These are phyloP conservation scores for Trichoderma atroviride DNA, from an alignment of 2,329 filamentous ascomycete species.

Conservation along the genomic window DNA sequence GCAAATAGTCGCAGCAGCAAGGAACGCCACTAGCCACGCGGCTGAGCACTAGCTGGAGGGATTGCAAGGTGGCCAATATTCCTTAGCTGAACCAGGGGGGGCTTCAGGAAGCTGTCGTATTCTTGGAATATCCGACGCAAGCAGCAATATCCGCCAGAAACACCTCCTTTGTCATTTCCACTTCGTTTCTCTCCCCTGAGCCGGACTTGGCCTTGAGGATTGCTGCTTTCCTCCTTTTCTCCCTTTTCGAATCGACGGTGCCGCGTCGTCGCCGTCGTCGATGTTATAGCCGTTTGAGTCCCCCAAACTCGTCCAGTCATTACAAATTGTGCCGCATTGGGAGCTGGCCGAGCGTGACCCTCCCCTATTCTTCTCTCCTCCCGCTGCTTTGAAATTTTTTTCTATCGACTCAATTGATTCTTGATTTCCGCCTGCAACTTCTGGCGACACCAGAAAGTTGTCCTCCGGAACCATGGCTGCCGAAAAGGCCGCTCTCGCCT, in stretches of 20 bases:
- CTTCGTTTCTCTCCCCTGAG: constrained; percentile 32
- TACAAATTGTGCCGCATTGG: constrained; percentile 31
- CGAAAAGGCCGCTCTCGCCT: constrained; percentile 58
- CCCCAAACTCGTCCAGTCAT: constrained; percentile 43
- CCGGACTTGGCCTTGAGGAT: constrained; percentile 31
- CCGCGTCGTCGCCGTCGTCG: constrained; percentile 29
- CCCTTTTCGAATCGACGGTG: constrained; percentile 35
- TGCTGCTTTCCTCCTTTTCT: constrained; percentile 30
- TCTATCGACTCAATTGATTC: constrained; percentile 19
- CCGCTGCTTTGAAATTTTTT: not conserved
- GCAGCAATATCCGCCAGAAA: constrained; percentile 17
- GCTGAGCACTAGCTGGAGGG: constrained; percentile 16
- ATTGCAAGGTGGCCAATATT: constrained; percentile 29
- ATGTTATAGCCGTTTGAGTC: constrained; percentile 36
- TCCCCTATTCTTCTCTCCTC: constrained; percentile 28
- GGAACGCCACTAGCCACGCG: constrained; percentile 22
- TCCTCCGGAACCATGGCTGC: constrained; percentile 51
- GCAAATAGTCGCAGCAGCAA: not conserved
- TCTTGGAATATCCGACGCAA: constrained; percentile 21
- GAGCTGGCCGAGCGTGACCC: constrained; percentile 26
- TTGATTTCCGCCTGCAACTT: constrained; percentile 4
- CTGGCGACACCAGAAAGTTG: constrained; percentile 20
- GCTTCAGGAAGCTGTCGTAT: constrained; percentile 22
- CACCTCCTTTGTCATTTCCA: constrained; percentile 30
- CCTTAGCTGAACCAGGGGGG: constrained; percentile 25